phyloP scores from a whole-genome alignment of 495 filamentous ascomycete genomes.

The Hypoxylon cercidicola region DNA sequence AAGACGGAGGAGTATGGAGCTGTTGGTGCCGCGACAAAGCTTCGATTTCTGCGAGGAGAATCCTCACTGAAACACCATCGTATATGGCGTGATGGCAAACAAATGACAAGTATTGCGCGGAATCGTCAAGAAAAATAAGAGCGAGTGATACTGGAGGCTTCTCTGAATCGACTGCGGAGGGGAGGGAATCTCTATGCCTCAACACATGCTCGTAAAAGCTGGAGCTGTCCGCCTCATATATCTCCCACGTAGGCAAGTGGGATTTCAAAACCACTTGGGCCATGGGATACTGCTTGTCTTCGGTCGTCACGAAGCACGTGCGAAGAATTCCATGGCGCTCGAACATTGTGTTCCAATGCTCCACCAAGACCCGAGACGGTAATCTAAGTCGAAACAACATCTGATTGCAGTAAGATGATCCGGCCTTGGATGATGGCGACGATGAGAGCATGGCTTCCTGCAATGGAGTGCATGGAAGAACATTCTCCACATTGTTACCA shows the following conservation, averaged over 20 bases:
- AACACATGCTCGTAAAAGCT: constrained; percentile 39
- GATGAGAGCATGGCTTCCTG: constrained; percentile 82
- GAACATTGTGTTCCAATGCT: constrained; percentile 62
- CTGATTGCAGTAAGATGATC: constrained; percentile 54
- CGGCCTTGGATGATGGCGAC: constrained; percentile 42
- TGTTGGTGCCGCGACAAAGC: constrained; percentile 52
- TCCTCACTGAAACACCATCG: constrained; percentile 75
- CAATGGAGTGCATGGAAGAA: constrained; percentile 82
- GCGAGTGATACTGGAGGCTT: constrained; percentile 54
- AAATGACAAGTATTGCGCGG: constrained; percentile 64
- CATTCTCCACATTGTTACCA: constrained; percentile 53
- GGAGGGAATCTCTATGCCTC: constrained; percentile 41
- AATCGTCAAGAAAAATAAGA: constrained; percentile 32
- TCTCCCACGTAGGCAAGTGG: constrained; percentile 47
- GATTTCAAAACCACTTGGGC: constrained; percentile 66
- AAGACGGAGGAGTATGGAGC: constrained; percentile 57
- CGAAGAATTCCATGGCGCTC: constrained; percentile 71
- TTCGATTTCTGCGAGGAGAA: constrained; percentile 74
- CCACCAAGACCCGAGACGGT: constrained; percentile 38
- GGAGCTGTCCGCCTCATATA: constrained; percentile 25
- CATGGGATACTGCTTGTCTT: constrained; percentile 59
- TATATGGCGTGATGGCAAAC: constrained; percentile 81
- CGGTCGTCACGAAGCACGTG: constrained; percentile 69
- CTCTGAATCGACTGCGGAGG: constrained; percentile 44
- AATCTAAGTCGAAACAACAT: constrained; percentile 52